Conservation (phyloP, 805 yeast species). For the Kazachstania martiniae region DNA sequence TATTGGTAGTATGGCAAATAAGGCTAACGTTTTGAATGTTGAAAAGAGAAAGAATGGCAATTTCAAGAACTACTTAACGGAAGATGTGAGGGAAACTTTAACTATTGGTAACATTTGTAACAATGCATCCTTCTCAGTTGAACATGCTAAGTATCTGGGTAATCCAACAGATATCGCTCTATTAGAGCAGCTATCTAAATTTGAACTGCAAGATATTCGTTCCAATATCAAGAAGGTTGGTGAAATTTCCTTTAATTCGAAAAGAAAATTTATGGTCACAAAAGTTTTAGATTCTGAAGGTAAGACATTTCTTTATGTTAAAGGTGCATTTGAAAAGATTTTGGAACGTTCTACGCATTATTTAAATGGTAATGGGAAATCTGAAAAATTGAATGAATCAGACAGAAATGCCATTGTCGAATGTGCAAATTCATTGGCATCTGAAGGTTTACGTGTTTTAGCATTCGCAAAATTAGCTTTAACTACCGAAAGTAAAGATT, state of each 20-base stretch:
- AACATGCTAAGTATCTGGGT: slow-evolving; percentile 66
- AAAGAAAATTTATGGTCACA: slow-evolving; percentile 86
- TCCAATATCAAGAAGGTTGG: slow-evolving; percentile 41
- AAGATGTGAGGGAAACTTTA: slow-evolving; percentile 44
- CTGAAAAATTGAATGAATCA: slow-evolving; percentile 46
- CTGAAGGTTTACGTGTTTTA: slow-evolving; percentile 76
- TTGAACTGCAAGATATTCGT: slow-evolving; percentile 66
- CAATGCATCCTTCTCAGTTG: slow-evolving; percentile 59
- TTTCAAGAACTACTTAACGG: slow-evolving; percentile 35
- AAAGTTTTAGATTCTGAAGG: slow-evolving; percentile 49
- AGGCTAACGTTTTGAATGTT: slow-evolving; percentile 29
- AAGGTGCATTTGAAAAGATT: slow-evolving; percentile 84
- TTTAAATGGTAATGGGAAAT: slow-evolving; percentile 46
- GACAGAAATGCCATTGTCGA: slow-evolving; percentile 37
- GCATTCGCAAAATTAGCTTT: slow-evolving; percentile 55
- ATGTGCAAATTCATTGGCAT: slow-evolving; percentile 57
- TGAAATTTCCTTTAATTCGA: slow-evolving; percentile 80
- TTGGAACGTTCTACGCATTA: slow-evolving; percentile 50
- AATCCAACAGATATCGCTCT: slow-evolving; percentile 94
- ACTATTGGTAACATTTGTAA: slow-evolving; percentile 68
- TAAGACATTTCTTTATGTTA: slow-evolving; percentile 51
- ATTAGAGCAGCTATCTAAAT: slow-evolving; percentile 59
- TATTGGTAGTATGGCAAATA: slow-evolving; percentile 41
- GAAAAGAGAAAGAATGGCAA: slow-evolving; percentile 36
- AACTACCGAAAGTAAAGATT: slow-evolving; percentile 21